Percentiles rank a stretch among this genome's conserved stretches.
phyloP scores from a whole-genome alignment of 1,284 basidiomycete species.

The Malassezia dermatis region DNA sequence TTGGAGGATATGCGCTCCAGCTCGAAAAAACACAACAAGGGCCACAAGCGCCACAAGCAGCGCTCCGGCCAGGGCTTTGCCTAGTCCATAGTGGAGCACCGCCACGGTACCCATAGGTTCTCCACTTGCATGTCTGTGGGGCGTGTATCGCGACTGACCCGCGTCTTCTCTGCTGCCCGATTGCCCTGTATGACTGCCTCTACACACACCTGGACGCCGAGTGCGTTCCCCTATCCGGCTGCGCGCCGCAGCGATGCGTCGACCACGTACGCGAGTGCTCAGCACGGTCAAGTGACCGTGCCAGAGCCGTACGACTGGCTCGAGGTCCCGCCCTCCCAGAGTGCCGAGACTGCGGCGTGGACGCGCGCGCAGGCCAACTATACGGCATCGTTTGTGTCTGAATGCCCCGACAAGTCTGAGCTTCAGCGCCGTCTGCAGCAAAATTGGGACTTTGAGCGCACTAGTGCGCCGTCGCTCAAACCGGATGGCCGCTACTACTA shows the following conservation, averaged over 20 bases:
- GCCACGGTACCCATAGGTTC: background rate
- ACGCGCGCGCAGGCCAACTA: constrained; percentile 36
- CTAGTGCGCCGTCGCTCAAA: constrained; percentile 36
- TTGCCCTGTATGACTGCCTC: background rate
- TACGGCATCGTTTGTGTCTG: constrained; percentile 28
- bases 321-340: constrained; percentile 39
- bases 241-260: constrained; percentile 35
- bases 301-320: constrained; percentile 45
- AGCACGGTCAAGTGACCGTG: constrained; percentile 35
- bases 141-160: background rate
- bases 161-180: background rate
- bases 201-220: constrained; percentile 7
- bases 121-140: background rate
- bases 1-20: constrained; percentile 25
- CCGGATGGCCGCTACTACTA: constrained; percentile 42
- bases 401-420: constrained; percentile 29
- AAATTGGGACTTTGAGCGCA: constrained; percentile 40
- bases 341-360: constrained; percentile 39
- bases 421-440: constrained; percentile 34
- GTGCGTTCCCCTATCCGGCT: constrained; percentile 27
- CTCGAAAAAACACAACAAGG: constrained; percentile 83
- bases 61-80: constrained; percentile 28
- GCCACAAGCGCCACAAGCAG: constrained; percentile 54
- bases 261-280: constrained; percentile 29
- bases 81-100: background rate